These are phyloP conservation scores for Coemansia sp. DNA, from an alignment of 192 early-diverging fungal genomes.

Conservation along the genomic window DNA sequence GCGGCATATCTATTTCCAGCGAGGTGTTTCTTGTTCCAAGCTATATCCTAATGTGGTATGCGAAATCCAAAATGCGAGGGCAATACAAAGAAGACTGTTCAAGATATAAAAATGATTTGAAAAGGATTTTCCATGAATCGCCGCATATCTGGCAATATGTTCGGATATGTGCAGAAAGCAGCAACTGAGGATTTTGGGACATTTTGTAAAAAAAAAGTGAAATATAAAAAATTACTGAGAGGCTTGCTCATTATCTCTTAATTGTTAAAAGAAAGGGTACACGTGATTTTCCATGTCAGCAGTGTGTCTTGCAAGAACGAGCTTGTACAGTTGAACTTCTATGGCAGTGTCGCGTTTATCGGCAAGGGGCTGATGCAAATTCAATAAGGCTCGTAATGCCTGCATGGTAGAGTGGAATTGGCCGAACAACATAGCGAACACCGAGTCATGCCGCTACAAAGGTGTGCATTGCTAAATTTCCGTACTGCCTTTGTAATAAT, in stretches of 20 bases:
- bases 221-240: no score
- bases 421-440: constrained; percentile 2
- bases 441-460: not conserved
- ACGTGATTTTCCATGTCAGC: not conserved
- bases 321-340: not conserved
- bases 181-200: not conserved
- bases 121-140: not conserved
- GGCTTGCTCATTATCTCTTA: no score
- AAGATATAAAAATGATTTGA: not conserved
- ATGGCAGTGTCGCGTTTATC: not conserved
- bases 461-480: no score
- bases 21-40: not conserved
- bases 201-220: no score
- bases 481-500: no score
- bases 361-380: not conserved
- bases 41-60: not conserved
- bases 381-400: not conserved
- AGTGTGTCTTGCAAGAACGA: not conserved
- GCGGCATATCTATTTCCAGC: not conserved
- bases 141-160: not conserved
- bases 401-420: not conserved
- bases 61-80: not conserved
- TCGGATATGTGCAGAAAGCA: not conserved
- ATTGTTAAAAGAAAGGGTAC: no score
- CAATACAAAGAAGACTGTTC: no score